Percentiles rank a stretch among this genome's conserved stretches.
phyloP scores from a whole-genome alignment of 192 early-diverging fungal species.

The Coemansia sp. region DNA sequence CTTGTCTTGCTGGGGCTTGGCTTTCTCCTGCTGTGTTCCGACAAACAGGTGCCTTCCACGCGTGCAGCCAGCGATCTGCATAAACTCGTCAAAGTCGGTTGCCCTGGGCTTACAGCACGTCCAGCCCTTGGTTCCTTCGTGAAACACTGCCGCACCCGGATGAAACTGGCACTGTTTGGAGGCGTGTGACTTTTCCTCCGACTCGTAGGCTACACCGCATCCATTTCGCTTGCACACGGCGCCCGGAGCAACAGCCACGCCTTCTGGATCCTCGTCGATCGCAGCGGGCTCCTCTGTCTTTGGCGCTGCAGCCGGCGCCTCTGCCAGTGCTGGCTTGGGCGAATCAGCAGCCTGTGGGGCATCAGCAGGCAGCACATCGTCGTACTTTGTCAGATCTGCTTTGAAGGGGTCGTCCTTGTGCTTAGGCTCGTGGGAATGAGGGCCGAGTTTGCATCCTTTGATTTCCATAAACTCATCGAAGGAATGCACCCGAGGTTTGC shows the following conservation, averaged over 20 bases:
- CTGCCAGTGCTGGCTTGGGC: conserved; percentile 14
- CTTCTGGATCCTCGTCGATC: conserved; percentile 75
- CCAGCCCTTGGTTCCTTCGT: conserved; percentile 98
- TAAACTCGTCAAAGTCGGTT: conserved; percentile 97
- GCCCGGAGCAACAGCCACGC: conserved; percentile 67
- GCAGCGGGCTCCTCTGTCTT: conserved; percentile 57
- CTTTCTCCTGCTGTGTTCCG: conserved; percentile 41
- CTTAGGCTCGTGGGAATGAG: conserved; percentile 59
- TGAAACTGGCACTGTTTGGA: conserved; percentile 75
- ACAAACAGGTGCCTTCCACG: conserved; percentile 91
- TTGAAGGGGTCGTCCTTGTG: conserved; percentile 54
- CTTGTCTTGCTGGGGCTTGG: conserved; percentile 20
- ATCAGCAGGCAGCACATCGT: conserved; percentile 35
- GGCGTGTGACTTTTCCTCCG: conserved; percentile 50
- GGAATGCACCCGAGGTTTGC: conserved; percentile 79
- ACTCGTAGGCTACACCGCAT: conserved; percentile 72
- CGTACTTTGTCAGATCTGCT: conserved; percentile 41
- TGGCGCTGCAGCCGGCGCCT: conserved; percentile 27
- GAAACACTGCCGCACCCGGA: conserved; percentile 88
- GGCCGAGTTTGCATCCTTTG: conserved; percentile 80
- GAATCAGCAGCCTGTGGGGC: conserved; percentile 10
- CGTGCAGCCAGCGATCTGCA: conserved; percentile 92
- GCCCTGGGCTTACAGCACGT: conserved; percentile 93
- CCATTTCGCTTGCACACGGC: conserved; percentile 82
- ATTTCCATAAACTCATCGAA: conserved; percentile 95